Percentiles rank a stretch among this genome's conserved stretches.
phyloP scores from a whole-genome alignment of 2,329 filamentous ascomycete species.

The Fusarium ramigenum region DNA sequence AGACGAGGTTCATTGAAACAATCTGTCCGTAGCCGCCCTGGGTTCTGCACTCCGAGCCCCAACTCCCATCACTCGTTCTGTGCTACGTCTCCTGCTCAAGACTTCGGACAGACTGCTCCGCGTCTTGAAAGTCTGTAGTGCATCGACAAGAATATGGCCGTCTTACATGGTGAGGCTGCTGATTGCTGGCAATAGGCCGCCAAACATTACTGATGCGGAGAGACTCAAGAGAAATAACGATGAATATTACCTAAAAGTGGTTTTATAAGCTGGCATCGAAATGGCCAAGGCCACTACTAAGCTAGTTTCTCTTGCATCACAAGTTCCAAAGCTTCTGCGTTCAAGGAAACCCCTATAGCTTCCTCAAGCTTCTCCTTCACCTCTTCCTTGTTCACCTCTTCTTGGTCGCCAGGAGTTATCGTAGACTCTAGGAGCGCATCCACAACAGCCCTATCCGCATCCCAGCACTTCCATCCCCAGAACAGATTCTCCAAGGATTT shows the following conservation, averaged over 20 bases:
- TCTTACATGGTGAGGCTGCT: too few species aligned
- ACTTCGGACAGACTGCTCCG: neutral
- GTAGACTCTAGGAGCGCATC: neutral
- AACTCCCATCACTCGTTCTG: neutral
- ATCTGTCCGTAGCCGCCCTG: too few species aligned
- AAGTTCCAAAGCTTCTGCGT: too few species aligned
- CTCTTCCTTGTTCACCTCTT: neutral
- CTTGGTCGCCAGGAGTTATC: rapidly evolving
- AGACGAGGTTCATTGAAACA: too few species aligned
- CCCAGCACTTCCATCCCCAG: neutral
- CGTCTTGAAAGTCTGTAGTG: neutral
- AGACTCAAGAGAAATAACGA: neutral
- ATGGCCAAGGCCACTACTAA: neutral
- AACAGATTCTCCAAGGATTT: neutral
- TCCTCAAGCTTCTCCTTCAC: neutral
- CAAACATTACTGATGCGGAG: too few species aligned
- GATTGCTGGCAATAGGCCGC: too few species aligned
- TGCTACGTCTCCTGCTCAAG: neutral
- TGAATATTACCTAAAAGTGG: neutral
- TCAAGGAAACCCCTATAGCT: too few species aligned
- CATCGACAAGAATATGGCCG: neutral
- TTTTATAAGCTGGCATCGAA: neutral
- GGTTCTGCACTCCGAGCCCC: neutral
- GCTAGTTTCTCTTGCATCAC: neutral
- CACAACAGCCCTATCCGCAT: rapidly evolving